phyloP scores from a whole-genome alignment of 768 basidiomycete species.

The Pleurotus cornucopiae region DNA sequence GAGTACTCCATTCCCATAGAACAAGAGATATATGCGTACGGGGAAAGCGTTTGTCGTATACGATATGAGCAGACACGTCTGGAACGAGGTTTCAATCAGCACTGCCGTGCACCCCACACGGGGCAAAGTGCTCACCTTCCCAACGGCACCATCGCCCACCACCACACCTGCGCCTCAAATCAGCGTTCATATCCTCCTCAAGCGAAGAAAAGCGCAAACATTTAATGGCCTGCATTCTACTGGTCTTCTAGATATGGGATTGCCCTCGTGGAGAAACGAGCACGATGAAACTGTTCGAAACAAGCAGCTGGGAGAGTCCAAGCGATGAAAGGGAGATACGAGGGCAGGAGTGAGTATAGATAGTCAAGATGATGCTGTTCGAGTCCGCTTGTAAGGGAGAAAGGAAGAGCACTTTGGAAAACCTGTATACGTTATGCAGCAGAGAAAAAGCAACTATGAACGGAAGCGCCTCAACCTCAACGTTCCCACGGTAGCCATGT shows the following conservation, averaged over 20 bases:
- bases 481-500: conserved; percentile 7
- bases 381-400: not conserved
- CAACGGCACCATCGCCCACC: conserved; percentile 97
- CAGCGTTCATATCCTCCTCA: conserved; percentile 20
- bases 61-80: conserved; percentile 99
- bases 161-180: conserved; percentile 74
- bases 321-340: not conserved
- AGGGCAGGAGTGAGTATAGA: not conserved
- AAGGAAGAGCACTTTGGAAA: conserved; percentile 4
- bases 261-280: conserved; percentile 1
- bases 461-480: conserved; percentile 2
- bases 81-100: conserved; percentile 17
- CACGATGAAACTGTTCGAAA: conserved; percentile 1
- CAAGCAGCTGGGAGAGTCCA: conserved; percentile 3
- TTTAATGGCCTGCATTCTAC: conserved; percentile 87
- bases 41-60: conserved; percentile 99
- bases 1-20: conserved; percentile 6
- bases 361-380: not conserved
- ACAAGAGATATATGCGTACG: conserved; percentile 41
- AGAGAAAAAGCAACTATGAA: conserved; percentile 7
- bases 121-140: conserved; percentile 63
- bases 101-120: conserved; percentile 8
- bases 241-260: conserved; percentile 2
- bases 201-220: conserved; percentile 45
- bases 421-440: not conserved